Conservation (phyloP, 2,329 filamentous ascomycete genomes). For the Fusarium concolor region DNA sequence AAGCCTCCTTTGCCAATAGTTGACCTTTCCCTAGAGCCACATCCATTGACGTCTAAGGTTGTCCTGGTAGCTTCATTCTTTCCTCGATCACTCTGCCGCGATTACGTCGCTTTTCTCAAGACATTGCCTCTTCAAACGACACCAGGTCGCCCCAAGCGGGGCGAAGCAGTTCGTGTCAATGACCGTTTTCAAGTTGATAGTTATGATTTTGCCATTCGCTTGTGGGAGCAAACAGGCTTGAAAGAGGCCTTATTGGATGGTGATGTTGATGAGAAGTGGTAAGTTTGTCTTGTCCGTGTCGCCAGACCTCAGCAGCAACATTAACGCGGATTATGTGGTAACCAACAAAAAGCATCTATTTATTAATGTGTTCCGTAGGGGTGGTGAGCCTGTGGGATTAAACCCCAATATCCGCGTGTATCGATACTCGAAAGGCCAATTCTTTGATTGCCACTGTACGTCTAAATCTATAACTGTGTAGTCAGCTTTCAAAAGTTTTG, state of each 20-base stretch:
- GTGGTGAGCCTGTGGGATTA: constrained; percentile 83
- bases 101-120: constrained; percentile 78
- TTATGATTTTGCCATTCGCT: constrained; percentile 73
- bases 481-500: background rate
- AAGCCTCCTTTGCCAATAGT: constrained; percentile 74
- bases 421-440: constrained; percentile 86
- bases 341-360: constrained; percentile 10
- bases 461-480: background rate
- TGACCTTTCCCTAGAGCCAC: constrained; percentile 70
- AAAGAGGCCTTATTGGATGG: constrained; percentile 66
- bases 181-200: constrained; percentile 90
- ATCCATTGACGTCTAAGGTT: constrained; percentile 69
- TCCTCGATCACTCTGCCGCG: constrained; percentile 78
- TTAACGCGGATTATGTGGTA: constrained; percentile 3
- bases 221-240: constrained; percentile 84
- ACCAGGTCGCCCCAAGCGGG: constrained; percentile 80
- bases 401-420: constrained; percentile 93
- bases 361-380: constrained; percentile 66
- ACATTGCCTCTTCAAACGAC: constrained; percentile 80
- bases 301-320: constrained; percentile 3
- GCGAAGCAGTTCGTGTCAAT: constrained; percentile 86
- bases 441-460: constrained; percentile 93
- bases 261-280: constrained; percentile 59
- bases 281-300: constrained; percentile 40
- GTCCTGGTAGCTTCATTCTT: constrained; percentile 80